phyloP scores from a whole-genome alignment of 108 stramenopile species.

The Cyclotella baltica region DNA sequence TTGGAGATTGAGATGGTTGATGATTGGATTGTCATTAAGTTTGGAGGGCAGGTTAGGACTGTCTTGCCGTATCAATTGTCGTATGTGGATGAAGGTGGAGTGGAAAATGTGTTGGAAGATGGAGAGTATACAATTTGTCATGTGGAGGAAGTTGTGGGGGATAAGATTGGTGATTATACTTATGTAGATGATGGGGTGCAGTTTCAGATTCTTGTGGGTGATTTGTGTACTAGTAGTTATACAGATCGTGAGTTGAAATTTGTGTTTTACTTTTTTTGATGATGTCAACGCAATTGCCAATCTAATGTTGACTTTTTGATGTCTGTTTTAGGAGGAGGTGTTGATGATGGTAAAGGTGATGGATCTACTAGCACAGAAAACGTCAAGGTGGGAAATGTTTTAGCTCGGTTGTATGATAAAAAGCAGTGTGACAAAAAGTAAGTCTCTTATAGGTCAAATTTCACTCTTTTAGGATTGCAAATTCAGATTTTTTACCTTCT shows the following conservation, averaged over 20 bases:
- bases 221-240: conserved; percentile 14
- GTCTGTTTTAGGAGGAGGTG: conserved; percentile 19
- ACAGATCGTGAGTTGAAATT: conserved; percentile 24
- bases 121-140: conserved; percentile 42
- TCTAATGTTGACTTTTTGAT: not conserved
- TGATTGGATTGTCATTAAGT: conserved; percentile 37
- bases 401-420: conserved; percentile 12
- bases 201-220: conserved; percentile 34
- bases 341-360: conserved; percentile 39
- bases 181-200: not conserved
- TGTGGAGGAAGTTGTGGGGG: conserved; percentile 39
- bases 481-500: not conserved
- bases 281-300: conserved; percentile 20
- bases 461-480: not conserved
- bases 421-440: conserved; percentile 17
- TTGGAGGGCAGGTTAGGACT: conserved; percentile 41
- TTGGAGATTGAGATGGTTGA: conserved; percentile 30
- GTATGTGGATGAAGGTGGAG: conserved; percentile 24
- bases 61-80: conserved; percentile 26
- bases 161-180: conserved; percentile 15
- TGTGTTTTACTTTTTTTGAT: conserved; percentile 10
- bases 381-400: not conserved
- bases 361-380: conserved; percentile 31
- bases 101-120: conserved; percentile 3
- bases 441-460: not conserved